Base-by-base conservation (phyloP, 1,284 basidiomycete genomes). In the Hortiboletus rubellus region DNA sequence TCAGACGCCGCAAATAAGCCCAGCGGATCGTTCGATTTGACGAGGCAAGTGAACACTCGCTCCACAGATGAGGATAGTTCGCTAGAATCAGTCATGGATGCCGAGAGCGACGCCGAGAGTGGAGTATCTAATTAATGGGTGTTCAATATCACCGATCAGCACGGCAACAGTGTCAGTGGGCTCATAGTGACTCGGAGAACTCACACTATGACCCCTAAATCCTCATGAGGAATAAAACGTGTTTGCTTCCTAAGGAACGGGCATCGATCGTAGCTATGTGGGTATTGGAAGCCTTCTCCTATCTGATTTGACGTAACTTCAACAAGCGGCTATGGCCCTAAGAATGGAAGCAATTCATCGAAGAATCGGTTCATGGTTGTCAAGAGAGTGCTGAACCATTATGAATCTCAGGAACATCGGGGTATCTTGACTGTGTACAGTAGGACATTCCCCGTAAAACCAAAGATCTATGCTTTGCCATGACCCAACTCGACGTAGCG, bases 401-500 rank as follows among this genome's bases (percentile, higher is more conserved):
- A 31, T 3, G 14, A 38, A 27, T 41, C 33, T 46, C 14, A 27
- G n/a, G n/a, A 44, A 34, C 40, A 54, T 18, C 17, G 12, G 31
- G 2, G 18, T 17, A 50, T n/a, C 37, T 54, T 33, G 50, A 55
- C 30, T 33, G 14, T 46, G 30, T 63, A 65, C 33, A 4, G n/a
- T 48, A 49, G 30, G 42, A 53, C 36, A 55, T 17, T 38, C 15
- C 36, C 40, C 22, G n/a, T 43, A 17, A 17, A 38, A 38, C 33
- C 38, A 22, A 43, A 6, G 2, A 27, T 9, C 52, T 66, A 65
- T 54, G 15, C 34, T 46, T 61, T 58, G 30, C 15, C 42, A 22
- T 55, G 63, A 31, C 45, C 30, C 43, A 68, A 57, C 56, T 72
- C 70, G 17, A 72, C 56, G 31, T 57, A 72, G 51, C 66, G 66